Percentiles rank a stretch among this genome's conserved stretches.
phyloP scores from a whole-genome alignment of 257 asterid genomes.

The Salvia rosmarinus region DNA sequence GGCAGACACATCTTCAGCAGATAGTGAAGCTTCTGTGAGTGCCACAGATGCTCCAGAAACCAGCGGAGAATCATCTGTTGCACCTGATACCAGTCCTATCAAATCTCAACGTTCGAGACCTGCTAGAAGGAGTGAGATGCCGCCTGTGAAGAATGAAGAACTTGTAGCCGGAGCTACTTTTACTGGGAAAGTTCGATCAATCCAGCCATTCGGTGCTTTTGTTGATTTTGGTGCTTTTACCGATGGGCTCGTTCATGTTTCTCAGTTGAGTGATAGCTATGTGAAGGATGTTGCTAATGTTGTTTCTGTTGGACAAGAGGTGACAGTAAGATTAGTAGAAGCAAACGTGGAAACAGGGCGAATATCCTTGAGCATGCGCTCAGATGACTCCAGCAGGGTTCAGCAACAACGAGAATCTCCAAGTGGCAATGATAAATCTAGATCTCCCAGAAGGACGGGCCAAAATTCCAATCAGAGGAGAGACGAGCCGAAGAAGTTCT shows the following conservation, averaged over 20 bases:
- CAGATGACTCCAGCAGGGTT: conserved; percentile 47
- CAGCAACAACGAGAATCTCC: conserved; percentile 58
- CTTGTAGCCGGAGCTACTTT: conserved; percentile 84
- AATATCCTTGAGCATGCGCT: conserved; percentile 90
- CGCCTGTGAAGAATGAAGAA: conserved; percentile 81
- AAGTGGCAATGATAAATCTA: conserved; percentile 50
- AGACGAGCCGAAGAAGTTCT: conserved; percentile 54
- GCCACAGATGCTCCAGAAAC: conserved; percentile 41
- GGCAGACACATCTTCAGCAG: conserved; percentile 47
- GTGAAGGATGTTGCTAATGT: conserved; percentile 85
- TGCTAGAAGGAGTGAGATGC: conserved; percentile 85
- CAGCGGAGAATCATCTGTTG: conserved; percentile 47
- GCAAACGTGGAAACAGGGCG: conserved; percentile 75
- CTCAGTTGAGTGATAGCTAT: conserved; percentile 74
- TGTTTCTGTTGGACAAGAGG: conserved; percentile 93
- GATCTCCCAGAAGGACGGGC: conserved; percentile 65
- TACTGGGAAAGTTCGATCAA: conserved; percentile 82
- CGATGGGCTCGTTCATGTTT: conserved; percentile 96
- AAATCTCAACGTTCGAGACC: conserved; percentile 62
- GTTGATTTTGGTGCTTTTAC: conserved; percentile 96
- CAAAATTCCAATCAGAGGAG: conserved; percentile 57
- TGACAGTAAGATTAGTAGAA: conserved; percentile 80
- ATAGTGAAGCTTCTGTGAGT: conserved; percentile 43
- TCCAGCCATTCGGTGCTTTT: conserved; percentile 98
- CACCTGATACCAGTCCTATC: conserved; percentile 42